Evolutionary conservation across 345 rosid species (phyloP), one percentile per base, ranked within the genome.

Genomic region (Pseudoturritis turrita): DNA sequence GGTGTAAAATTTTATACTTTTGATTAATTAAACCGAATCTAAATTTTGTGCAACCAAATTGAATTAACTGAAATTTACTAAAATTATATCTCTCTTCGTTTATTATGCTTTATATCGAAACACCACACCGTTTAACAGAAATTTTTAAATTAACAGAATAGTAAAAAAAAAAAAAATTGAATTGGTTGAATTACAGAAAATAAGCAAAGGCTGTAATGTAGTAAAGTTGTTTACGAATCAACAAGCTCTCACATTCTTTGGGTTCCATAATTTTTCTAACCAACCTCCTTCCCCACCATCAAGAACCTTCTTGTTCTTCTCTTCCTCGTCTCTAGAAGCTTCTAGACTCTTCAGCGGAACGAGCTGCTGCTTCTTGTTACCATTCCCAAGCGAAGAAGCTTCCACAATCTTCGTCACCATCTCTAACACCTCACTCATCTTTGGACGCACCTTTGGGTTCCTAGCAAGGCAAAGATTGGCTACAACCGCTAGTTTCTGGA

Each of bases 341-440:
- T 72, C 70, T 10, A 40, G 60, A 62, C 69, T 86, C 79, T 62
- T 83, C 69, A 81, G 56, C 26, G 85, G 84, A 46, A 52, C 50
- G 51, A 70, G 61, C 72, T 53, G 74, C 43, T 46, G 80, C 45
- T 21, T 65, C 72, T 79, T 82, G 40, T 65, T 74, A 57, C 59
- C 73, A 73, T 21, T 58, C 19, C 44, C 58, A 4, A 65, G 22
- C 3, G 79, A 71, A 41, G 81, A 79, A 56, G 74, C 54, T 41
- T 82, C 86, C 47, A 71, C 82, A 36, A 90, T 82, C 76, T 50
- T 63, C 18, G 75, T 82, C 74, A 90, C 80, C 93, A 83, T 81
- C 78, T 81, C 84, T 73, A 92, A 73, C 71, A 90, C 97, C 72
- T 88, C 90, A n/a, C 97, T 90, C 98, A 90, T 92, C 88, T 83